phyloP scores from a whole-genome alignment of 768 basidiomycete genomes.

The Paxillus ammoniavirescens region DNA sequence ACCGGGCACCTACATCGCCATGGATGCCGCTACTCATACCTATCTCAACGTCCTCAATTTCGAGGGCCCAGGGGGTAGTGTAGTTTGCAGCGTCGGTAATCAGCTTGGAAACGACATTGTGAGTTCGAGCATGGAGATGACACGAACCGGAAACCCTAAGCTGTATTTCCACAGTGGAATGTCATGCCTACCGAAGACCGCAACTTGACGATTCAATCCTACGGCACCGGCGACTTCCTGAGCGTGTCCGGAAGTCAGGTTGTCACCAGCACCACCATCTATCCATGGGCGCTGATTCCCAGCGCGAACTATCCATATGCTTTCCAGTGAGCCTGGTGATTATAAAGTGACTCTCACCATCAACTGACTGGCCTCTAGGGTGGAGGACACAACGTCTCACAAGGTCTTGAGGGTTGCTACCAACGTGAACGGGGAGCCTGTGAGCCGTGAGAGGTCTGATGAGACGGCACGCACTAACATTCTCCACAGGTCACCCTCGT shows the following conservation, averaged over 20 bases:
- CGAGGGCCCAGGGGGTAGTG: background rate
- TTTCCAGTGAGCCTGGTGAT: slow-evolving; percentile 2
- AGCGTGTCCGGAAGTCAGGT: background rate
- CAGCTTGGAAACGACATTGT: slow-evolving; percentile 7
- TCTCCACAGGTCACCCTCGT: background rate
- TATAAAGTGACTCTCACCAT: too few species aligned
- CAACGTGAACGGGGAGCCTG: background rate
- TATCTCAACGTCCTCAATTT: slow-evolving; percentile 7
- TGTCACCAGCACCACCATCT: slow-evolving; percentile 1
- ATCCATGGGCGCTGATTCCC: slow-evolving; percentile 1
- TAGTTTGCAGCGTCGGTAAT: slow-evolving; percentile 12
- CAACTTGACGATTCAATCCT: slow-evolving; percentile 6
- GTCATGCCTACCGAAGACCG: slow-evolving; percentile 1
- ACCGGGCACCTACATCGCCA: slow-evolving; percentile 7
- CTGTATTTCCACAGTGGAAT: slow-evolving; percentile 4
- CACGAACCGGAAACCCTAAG: background rate
- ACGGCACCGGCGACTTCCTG: slow-evolving; percentile 6
- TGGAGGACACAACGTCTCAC: background rate
- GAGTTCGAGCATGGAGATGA: background rate
- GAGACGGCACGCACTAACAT: background rate
- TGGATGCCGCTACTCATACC: slow-evolving; percentile 10
- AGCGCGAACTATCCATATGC: slow-evolving; percentile 1
- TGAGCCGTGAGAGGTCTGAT: background rate
- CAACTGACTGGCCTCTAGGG: background rate
- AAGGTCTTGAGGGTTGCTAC: background rate